Conservation (phyloP, 768 basidiomycete species). For the Boletus vermiculosoides region DNA sequence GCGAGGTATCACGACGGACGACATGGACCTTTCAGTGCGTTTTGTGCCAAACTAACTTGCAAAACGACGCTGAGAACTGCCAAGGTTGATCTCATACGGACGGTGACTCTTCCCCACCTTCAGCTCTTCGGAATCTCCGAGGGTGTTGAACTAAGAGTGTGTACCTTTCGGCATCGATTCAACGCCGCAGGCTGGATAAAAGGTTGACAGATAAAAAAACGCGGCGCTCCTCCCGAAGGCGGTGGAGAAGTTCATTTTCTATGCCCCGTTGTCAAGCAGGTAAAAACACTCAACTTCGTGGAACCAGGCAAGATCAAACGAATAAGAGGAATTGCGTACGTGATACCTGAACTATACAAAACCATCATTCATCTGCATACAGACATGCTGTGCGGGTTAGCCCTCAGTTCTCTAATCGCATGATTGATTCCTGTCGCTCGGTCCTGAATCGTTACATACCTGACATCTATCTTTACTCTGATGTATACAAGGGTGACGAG, state of each 20-base stretch:
- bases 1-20: slow-evolving; percentile 90
- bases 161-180: slow-evolving; percentile 13
- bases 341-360: slow-evolving; percentile 16
- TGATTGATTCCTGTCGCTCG: slow-evolving; percentile 93
- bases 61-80: slow-evolving; percentile 1
- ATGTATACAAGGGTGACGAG: slow-evolving; percentile 96
- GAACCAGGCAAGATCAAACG: slow-evolving; percentile 90
- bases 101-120: slow-evolving; percentile 86
- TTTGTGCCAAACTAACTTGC: slow-evolving; percentile 9
- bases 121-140: slow-evolving; percentile 89
- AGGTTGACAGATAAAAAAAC: slow-evolving; percentile 76
- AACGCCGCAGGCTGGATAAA: not conserved
- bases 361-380: slow-evolving; percentile 1
- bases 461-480: slow-evolving; percentile 97
- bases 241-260: slow-evolving; percentile 93
- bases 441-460: slow-evolving; percentile 95
- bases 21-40: slow-evolving; percentile 84
- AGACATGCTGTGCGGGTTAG: slow-evolving; percentile 96
- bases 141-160: slow-evolving; percentile 82
- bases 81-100: slow-evolving; percentile 85
- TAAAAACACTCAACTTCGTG: slow-evolving; percentile 90
- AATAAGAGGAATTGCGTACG: slow-evolving; percentile 94
- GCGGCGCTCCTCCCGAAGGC: slow-evolving; percentile 88
- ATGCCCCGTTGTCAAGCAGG: slow-evolving; percentile 89
- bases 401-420: slow-evolving; percentile 95